A percentile compares a stretch with the other conserved stretches of the same genome.
phyloP scores from a whole-genome alignment of 768 basidiomycete genomes.

The Trametes cubensis region DNA sequence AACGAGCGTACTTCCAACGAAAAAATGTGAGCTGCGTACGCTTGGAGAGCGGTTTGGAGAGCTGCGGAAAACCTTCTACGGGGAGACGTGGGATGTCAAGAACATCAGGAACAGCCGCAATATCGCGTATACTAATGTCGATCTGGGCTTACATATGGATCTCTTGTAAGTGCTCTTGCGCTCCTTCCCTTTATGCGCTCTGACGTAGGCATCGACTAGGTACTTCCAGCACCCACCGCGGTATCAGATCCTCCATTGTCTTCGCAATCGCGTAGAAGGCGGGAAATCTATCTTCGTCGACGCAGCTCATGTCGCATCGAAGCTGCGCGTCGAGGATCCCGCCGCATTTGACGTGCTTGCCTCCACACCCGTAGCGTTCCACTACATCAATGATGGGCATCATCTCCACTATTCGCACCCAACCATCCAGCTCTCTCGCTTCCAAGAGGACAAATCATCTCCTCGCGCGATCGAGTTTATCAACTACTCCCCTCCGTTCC shows the following conservation, averaged over 20 bases:
- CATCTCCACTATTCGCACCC: slow-evolving; percentile 74
- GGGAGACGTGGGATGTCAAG: slow-evolving; percentile 85
- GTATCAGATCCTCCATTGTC: slow-evolving; percentile 90
- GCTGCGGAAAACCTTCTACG: slow-evolving; percentile 88
- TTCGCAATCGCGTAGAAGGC: slow-evolving; percentile 82
- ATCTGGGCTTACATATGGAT: slow-evolving; percentile 91
- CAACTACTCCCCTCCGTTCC: slow-evolving; percentile 96
- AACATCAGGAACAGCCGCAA: slow-evolving; percentile 75
- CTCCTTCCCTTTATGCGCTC: neutral
- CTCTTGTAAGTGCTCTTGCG: slow-evolving; percentile 60
- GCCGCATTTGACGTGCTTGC: slow-evolving; percentile 61
- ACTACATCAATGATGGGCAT: slow-evolving; percentile 90
- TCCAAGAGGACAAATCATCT: neutral
- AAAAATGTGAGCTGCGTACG: slow-evolving; percentile 64
- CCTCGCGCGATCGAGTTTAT: slow-evolving; percentile 54
- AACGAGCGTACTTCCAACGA: slow-evolving; percentile 58
- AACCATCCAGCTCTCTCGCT: slow-evolving; percentile 64
- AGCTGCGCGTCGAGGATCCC: slow-evolving; percentile 50
- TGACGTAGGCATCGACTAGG: slow-evolving; percentile 49
- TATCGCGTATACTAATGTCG: slow-evolving; percentile 92
- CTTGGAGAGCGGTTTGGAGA: slow-evolving; percentile 74
- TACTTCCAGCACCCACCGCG: slow-evolving; percentile 92
- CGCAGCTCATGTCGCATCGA: slow-evolving; percentile 62
- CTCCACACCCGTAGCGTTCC: slow-evolving; percentile 73
- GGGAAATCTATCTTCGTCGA: slow-evolving; percentile 90